phyloP scores from a whole-genome alignment of 1,284 basidiomycete species.

The Trichosporon coremiiforme region DNA sequence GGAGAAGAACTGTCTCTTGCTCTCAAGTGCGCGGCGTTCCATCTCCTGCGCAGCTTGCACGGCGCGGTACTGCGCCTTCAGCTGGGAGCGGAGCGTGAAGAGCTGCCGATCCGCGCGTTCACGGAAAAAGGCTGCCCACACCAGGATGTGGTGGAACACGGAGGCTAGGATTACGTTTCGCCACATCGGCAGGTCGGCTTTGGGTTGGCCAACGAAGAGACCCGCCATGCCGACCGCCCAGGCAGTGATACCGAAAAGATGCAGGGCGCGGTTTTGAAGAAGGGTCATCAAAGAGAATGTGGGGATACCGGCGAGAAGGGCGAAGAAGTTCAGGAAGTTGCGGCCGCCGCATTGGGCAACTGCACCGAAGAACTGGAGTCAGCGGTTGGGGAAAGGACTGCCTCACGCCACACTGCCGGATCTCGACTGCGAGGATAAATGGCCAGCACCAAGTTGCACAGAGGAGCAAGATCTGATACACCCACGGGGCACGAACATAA shows the following conservation, averaged over 20 bases:
- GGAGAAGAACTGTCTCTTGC: constrained; percentile 74
- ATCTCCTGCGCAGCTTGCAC: constrained; percentile 83
- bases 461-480: constrained; percentile 17
- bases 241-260: constrained; percentile 55
- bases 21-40: constrained; percentile 75
- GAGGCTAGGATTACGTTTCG: constrained; percentile 32
- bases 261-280: constrained; percentile 67
- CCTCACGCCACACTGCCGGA: constrained; percentile 9
- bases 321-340: constrained; percentile 21
- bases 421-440: constrained; percentile 19
- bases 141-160: constrained; percentile 52
- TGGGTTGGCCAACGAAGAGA: not conserved
- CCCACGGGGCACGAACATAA: constrained; percentile 4
- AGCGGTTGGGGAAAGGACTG: not conserved
- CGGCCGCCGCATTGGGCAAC: not conserved
- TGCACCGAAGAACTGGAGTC: constrained; percentile 3
- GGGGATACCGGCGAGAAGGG: constrained; percentile 61
- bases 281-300: constrained; percentile 76
- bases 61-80: constrained; percentile 69
- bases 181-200: constrained; percentile 7
- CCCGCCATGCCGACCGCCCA: constrained; percentile 1
- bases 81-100: constrained; percentile 67
- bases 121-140: constrained; percentile 47
- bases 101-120: constrained; percentile 64
- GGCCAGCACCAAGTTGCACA: constrained; percentile 20